Conservation (phyloP, 2,329 filamentous ascomycete species). For the Aspergillus pseudotamarii region DNA sequence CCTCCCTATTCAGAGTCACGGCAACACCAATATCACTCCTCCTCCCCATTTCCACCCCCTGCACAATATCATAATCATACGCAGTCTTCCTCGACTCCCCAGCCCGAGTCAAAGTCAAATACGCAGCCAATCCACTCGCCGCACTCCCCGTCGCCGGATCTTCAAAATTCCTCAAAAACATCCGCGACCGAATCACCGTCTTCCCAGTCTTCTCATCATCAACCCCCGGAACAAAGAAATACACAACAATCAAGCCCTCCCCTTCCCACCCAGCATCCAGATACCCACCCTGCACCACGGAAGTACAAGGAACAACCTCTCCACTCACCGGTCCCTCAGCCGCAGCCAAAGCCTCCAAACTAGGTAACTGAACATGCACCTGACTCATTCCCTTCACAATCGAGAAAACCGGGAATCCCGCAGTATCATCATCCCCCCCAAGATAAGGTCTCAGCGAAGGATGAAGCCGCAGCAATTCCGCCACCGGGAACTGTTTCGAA, state of each 20-base stretch:
- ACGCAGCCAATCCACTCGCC: constrained; percentile 59
- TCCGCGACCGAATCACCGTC: constrained; percentile 36
- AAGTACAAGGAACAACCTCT: constrained; percentile 21
- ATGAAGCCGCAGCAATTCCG: constrained; percentile 30
- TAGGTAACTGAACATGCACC: constrained; percentile 64
- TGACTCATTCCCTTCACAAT: constrained; percentile 56
- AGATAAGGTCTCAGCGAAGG: constrained; percentile 28
- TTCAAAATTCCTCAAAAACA: constrained; percentile 31
- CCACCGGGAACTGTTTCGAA: constrained; percentile 25
- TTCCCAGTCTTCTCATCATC: constrained; percentile 62
- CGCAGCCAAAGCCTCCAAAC: constrained; percentile 59
- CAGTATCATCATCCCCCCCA: neutral
- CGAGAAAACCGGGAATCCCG: constrained; percentile 37
- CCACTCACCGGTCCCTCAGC: constrained; percentile 28
- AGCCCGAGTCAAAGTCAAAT: constrained; percentile 53
- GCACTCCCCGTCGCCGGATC: constrained; percentile 57
- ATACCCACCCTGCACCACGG: constrained; percentile 15
- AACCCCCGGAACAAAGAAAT: constrained; percentile 40
- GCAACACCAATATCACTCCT: constrained; percentile 43
- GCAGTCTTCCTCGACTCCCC: constrained; percentile 17
- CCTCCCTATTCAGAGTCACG: constrained; percentile 25
- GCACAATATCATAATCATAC: constrained; percentile 57
- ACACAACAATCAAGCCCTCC: constrained; percentile 31
- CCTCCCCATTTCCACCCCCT: constrained; percentile 70
- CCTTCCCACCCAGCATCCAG: constrained; percentile 39